phyloP scores from a whole-genome alignment of 1,284 basidiomycete species.

The Naganishia cerealis region DNA sequence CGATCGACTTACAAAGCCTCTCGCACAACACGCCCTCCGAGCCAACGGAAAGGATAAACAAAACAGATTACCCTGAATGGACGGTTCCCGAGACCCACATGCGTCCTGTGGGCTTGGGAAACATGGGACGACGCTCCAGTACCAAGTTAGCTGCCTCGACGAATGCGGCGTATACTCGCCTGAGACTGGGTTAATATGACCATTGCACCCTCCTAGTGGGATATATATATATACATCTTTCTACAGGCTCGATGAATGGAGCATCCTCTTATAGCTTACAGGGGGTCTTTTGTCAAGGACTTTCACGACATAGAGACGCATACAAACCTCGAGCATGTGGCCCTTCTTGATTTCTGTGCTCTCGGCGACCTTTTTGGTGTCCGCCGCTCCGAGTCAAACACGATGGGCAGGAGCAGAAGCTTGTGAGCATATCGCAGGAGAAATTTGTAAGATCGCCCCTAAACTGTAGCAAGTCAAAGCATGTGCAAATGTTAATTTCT shows the following conservation, averaged over 20 bases:
- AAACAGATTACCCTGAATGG: neutral
- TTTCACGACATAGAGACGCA: neutral
- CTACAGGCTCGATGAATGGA: neutral
- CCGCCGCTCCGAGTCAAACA: neutral
- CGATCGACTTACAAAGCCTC: too few species aligned
- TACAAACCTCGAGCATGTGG: neutral
- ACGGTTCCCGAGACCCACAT: neutral
- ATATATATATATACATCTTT: too few species aligned
- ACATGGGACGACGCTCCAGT: too few species aligned
- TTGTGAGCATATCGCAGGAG: neutral
- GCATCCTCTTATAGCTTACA: neutral
- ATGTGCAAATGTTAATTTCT: neutral
- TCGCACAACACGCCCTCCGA: neutral
- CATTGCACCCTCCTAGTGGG: too few species aligned
- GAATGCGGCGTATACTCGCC: too few species aligned
- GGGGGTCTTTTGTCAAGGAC: neutral
- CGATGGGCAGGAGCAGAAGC: constrained; percentile 4
- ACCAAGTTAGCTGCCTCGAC: too few species aligned
- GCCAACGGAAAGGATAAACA: neutral
- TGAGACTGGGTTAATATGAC: too few species aligned
- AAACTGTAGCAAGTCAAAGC: neutral
- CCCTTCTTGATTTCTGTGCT: neutral
- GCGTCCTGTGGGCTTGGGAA: neutral
- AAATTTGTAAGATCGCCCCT: neutral
- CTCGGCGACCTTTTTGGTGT: neutral